Percentiles rank a stretch among this genome's conserved stretches.
These are phyloP conservation scores for Posidonia australis DNA, from an alignment of 106 monocot genomes.

Conservation along the genomic window DNA sequence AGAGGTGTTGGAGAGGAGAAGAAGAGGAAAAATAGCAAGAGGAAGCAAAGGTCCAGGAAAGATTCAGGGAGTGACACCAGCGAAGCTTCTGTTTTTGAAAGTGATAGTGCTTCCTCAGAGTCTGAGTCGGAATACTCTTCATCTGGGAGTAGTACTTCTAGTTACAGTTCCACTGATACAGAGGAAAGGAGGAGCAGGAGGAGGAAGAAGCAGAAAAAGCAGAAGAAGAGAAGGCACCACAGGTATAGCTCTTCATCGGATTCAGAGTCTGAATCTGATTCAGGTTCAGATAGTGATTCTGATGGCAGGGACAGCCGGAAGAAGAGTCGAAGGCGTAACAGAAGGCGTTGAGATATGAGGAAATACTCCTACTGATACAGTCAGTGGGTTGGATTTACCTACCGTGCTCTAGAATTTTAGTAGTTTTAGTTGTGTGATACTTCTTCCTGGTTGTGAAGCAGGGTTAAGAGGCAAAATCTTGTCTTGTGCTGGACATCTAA, in stretches of 20 bases:
- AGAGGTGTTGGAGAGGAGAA: conserved; percentile 11
- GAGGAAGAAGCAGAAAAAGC: conserved; percentile 28
- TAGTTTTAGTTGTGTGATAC: too few species aligned
- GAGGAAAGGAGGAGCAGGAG: conserved; percentile 38
- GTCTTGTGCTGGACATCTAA: too few species aligned
- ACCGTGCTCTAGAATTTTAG: too few species aligned
- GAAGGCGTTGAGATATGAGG: conserved; percentile 19
- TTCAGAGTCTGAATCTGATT: conserved; percentile 43
- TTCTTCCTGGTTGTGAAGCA: too few species aligned
- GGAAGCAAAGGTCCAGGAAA: conserved; percentile 73
- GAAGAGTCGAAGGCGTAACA: conserved; percentile 53
- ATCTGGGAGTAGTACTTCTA: conserved; percentile 47
- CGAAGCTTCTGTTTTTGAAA: conserved; percentile 70
- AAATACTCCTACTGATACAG: too few species aligned
- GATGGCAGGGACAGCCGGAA: conserved; percentile 42
- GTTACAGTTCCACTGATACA: conserved; percentile 66
- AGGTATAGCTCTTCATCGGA: conserved; percentile 43
- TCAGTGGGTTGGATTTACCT: too few species aligned
- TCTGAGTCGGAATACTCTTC: conserved; percentile 57
- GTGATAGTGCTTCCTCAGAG: conserved; percentile 43
- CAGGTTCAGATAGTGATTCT: conserved; percentile 54
- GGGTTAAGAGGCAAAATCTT: too few species aligned
- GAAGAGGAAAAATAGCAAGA: conserved; percentile 49
- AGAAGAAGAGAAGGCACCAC: conserved; percentile 34
- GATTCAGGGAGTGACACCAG: conserved; percentile 25